A percentile compares a stretch with the other conserved stretches of the same genome.
These are phyloP conservation scores for Pythium guiyangense DNA, from an alignment of 352 stramenopile genomes.

Conservation along the genomic window DNA sequence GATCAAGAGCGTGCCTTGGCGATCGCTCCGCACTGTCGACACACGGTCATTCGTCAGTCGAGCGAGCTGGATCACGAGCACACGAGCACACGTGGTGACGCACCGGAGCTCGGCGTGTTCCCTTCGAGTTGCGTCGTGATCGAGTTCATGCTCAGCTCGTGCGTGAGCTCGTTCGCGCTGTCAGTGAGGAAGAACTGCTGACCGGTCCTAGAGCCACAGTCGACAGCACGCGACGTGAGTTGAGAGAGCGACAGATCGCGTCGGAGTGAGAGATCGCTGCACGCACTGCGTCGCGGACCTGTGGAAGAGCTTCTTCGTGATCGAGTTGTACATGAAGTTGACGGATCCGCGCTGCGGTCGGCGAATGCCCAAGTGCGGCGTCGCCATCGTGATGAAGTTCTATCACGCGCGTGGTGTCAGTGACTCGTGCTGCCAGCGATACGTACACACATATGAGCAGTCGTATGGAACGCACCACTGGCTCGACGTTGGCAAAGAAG, in stretches of 20 bases:
- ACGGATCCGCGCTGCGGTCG: conserved; percentile 46
- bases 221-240: too few species aligned
- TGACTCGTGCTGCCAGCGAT: background rate
- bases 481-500: conserved; percentile 67
- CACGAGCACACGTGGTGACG: too few species aligned
- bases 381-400: conserved; percentile 81
- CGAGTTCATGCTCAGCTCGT: conserved; percentile 28
- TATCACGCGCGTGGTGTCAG: conserved; percentile 8
- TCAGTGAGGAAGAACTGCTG: conserved; percentile 62
- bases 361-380: conserved; percentile 73
- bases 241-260: background rate
- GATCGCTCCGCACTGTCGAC: conserved; percentile 17
- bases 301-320: conserved; percentile 68
- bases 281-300: conserved; percentile 19
- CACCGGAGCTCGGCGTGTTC: conserved; percentile 16
- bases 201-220: conserved; percentile 28
- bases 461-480: conserved; percentile 53
- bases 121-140: conserved; percentile 17
- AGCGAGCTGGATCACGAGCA: too few species aligned
- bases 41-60: too few species aligned
- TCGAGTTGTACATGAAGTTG: conserved; percentile 63
- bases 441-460: background rate
- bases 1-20: conserved; percentile 29
- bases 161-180: conserved; percentile 36
- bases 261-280: background rate